phyloP scores from a whole-genome alignment of 768 basidiomycete genomes.

The Suillus clintonianus region DNA sequence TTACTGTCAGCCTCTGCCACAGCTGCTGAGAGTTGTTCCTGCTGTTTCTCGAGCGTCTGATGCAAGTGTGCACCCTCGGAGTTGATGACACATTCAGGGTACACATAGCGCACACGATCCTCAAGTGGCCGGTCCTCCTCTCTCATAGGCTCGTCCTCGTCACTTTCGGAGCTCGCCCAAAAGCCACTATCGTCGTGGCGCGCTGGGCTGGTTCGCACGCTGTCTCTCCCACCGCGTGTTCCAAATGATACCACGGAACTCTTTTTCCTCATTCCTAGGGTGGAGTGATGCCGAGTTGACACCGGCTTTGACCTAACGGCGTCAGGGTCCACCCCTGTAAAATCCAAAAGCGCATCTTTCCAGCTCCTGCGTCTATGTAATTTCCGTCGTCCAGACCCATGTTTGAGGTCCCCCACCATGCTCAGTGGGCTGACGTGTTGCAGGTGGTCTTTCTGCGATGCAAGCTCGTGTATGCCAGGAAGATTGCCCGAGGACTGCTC shows the following conservation, averaged over 20 bases:
- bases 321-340: slow-evolving; percentile 39
- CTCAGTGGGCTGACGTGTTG: slow-evolving; percentile 87
- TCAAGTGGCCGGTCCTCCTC: slow-evolving; percentile 78
- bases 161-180: slow-evolving; percentile 55
- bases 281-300: slow-evolving; percentile 16
- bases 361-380: slow-evolving; percentile 59
- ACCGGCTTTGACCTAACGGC: slow-evolving; percentile 31
- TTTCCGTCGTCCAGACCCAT: slow-evolving; percentile 34
- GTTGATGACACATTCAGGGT: slow-evolving; percentile 27
- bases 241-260: slow-evolving; percentile 28
- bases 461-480: slow-evolving; percentile 67
- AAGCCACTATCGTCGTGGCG: slow-evolving; percentile 47
- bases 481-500: slow-evolving; percentile 88
- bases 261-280: slow-evolving; percentile 26
- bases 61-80: slow-evolving; percentile 20
- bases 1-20: slow-evolving; percentile 51
- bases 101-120: slow-evolving; percentile 69
- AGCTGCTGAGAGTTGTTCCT: slow-evolving; percentile 52
- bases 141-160: slow-evolving; percentile 45
- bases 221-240: slow-evolving; percentile 2
- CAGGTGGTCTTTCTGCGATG: slow-evolving; percentile 84
- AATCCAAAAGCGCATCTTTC: slow-evolving; percentile 57
- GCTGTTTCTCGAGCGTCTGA: slow-evolving; percentile 47
- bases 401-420: slow-evolving; percentile 78
- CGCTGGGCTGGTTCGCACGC: neutral